Evolutionary conservation across 169 alveolate species (phyloP), one percentile per base, ranked within the genome.

Genomic region (Eimeria nieschulzi): DNA sequence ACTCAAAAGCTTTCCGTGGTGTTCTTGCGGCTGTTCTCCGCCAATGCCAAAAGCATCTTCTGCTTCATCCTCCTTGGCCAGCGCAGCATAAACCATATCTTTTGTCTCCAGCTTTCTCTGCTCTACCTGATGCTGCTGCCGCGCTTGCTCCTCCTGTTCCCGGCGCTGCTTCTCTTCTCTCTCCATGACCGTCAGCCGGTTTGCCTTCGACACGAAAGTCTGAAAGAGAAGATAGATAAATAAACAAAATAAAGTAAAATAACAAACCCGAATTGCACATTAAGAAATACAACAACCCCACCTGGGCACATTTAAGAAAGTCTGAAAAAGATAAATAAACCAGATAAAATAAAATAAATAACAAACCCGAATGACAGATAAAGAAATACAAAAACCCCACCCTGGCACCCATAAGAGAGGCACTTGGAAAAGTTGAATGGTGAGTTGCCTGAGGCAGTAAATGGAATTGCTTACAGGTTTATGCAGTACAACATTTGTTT

Each of bases 161-260:
- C 70, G 79, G n/a, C 79, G 90, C 70, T 90, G 90, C 64, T 39
- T 80, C 13, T 72, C 66, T 64, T 73, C 90, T n/a, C 85, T 21
- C 93, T 90, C 93, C 54, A 25, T 51, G 59, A 64, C 83, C 8
- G 93, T 76, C 87, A 75, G 90, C 56, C 93, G 78, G 26, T 76
- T 90, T 33, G 66, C 90, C 23, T 90, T 90, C 25, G 93, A 82
- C 46, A 90, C 93, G 39, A 90, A 90, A 9, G 80, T 63, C 93
- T 90, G 90, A 5, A 90, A 13, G 17, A 10, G 25, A 9, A 80
- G n/a, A 25, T 33, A 33, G 25, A 19, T 9, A 19, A 13, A 39
- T 13, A 33, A 25, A 8, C 13, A 66, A 66, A 66, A 66, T 5
- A 12, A 17, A 25, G 5, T 1, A 15, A 12, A n/a, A 17, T 9